Evolutionary conservation across 805 yeast species (phyloP), one percentile per base, ranked within the genome.

Genomic region (Ogataea ganodermae): DNA sequence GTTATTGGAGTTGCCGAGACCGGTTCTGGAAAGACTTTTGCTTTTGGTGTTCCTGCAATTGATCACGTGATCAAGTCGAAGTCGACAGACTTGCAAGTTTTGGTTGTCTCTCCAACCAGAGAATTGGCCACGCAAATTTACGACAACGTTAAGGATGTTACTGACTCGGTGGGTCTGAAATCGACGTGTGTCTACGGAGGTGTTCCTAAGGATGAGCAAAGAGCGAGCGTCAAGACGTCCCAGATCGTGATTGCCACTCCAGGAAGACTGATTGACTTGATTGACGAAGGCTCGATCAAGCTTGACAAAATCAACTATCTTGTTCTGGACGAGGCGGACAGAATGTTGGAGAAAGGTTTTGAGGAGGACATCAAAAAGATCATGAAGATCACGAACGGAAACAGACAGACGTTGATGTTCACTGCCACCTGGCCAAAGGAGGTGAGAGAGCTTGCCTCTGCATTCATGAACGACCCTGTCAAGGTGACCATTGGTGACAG

Each of bases 391-490:
- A 76, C 89, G 26, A 52, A 62, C 69, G 26, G 68, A 21, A 60
- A 76, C 23, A 77, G 98, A 72, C 98, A 92, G 70, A 94, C 99
- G 0, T 76, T 94, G 54, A 94, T 94, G 98, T 94, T 94, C 71
- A 92, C 99, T 8, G 99, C 99, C n/a, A 94, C 99, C 1, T 94
- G 99, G 99, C 99, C 99, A n/a, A 88, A 87, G 60, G 96, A 92
- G 71, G 98, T 94, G 28, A 84, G 98, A 63, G 95, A 89, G 54
- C 76, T 94, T 53, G 99, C 99, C 7, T 64, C 82, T 16, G 79
- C 86, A 6, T 94, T 86, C 69, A 87, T 94, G 96, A 80, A 77
- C 18, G 56, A 67, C 23, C 96, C 97, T n/a, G 89, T 89, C 41
- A 90, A 88, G 68, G 87, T 94, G 35, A 83, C 94, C 35, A 86